Evolutionary conservation across 2,329 filamentous ascomycete species (phyloP).

Genomic region (Aspergillus caelatus): DNA sequence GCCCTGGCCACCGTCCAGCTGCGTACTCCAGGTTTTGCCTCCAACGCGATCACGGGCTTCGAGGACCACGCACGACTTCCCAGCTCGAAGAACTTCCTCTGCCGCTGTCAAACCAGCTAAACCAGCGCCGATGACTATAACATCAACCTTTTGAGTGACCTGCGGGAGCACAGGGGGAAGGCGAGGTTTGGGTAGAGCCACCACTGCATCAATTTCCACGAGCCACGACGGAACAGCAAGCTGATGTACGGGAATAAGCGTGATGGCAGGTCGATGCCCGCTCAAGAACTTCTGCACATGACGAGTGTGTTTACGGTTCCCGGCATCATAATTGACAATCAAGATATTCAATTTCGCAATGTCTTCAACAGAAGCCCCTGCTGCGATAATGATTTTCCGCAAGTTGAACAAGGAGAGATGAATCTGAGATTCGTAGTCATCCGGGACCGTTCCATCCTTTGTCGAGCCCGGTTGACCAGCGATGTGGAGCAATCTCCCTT

Average conservation of each 20-base stretch:
- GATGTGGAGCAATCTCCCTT: too few species aligned
- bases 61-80: slow-evolving; percentile 39
- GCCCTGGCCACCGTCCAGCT: slow-evolving; percentile 16
- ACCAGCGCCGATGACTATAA: slow-evolving; percentile 45
- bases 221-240: slow-evolving; percentile 34
- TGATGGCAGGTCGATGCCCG: slow-evolving; percentile 47
- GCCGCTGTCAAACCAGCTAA: slow-evolving; percentile 44
- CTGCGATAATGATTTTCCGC: slow-evolving; percentile 38
- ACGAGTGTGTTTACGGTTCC: slow-evolving; percentile 39
- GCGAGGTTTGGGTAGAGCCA: background rate
- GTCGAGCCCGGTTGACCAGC: background rate
- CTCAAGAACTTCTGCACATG: slow-evolving; percentile 35
- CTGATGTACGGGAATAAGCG: slow-evolving; percentile 46
- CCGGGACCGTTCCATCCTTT: slow-evolving; percentile 30
- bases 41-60: slow-evolving; percentile 50
- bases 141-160: slow-evolving; percentile 14
- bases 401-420: slow-evolving; percentile 45
- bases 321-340: slow-evolving; percentile 49
- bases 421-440: slow-evolving; percentile 47
- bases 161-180: too few species aligned
- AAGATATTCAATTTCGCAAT: slow-evolving; percentile 48
- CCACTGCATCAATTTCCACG: slow-evolving; percentile 23
- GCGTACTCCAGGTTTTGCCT: slow-evolving; percentile 42
- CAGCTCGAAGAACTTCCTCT: slow-evolving; percentile 30
- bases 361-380: slow-evolving; percentile 40